Conservation (phyloP, 371 early-diverging fungal genomes). For the Mortierella sp. region DNA sequence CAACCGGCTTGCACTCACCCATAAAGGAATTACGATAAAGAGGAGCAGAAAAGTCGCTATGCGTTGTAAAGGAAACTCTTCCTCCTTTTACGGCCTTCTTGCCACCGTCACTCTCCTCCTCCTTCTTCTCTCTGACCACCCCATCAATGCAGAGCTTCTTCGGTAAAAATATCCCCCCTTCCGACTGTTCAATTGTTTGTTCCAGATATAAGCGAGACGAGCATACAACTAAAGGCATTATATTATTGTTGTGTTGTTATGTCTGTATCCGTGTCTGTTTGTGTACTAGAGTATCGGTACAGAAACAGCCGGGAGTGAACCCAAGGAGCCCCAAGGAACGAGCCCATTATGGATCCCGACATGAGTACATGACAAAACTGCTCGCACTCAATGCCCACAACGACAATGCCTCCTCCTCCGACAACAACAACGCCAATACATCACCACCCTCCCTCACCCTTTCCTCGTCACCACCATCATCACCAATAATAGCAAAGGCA, state of each 20-base stretch:
- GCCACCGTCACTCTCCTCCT: constrained; percentile 69
- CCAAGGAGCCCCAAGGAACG: not conserved
- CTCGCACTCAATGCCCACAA: constrained; percentile 9
- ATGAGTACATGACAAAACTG: constrained; percentile 20
- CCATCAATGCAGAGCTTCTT: constrained; percentile 9
- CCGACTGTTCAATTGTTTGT: not conserved
- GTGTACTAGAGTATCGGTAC: constrained; percentile 13
- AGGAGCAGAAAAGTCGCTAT: not conserved
- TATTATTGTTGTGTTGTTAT: not conserved
- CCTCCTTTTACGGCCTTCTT: constrained; percentile 73
- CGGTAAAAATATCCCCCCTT: not conserved
- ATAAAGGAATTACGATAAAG: not conserved
- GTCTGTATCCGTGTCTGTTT: not conserved
- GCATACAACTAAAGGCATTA: not conserved
- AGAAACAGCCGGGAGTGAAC: not conserved
- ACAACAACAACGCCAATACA: not conserved
- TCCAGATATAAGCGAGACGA: not conserved
- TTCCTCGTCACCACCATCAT: not conserved
- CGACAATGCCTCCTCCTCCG: not conserved
- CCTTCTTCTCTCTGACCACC: constrained; percentile 67
- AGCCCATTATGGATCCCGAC: constrained; percentile 22
- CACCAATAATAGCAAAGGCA: not conserved
- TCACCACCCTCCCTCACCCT: constrained; percentile 7
- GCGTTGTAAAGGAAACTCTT: constrained; percentile 53
- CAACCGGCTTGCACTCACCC: not conserved